Evolutionary conservation across 768 basidiomycete genomes (phyloP), one percentile per base, ranked within the genome.

Genomic region (Suillus subluteus): DNA sequence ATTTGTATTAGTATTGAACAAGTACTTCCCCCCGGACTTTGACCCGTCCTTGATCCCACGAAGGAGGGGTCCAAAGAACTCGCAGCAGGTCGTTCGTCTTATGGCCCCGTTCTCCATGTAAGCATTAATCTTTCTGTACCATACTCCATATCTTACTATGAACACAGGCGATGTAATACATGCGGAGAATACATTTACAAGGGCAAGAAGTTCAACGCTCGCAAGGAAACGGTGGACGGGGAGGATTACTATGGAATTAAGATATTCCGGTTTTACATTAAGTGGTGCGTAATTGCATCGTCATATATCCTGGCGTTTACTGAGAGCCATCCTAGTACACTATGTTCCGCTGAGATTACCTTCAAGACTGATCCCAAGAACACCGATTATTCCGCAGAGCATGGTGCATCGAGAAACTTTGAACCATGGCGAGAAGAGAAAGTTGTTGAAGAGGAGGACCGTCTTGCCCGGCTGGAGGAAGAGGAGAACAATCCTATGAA

Each of bases 301-400:
- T 76, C 69, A 62, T 61, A 66, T 30, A 62, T 66, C 15, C 65
- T 38, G 7, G 55, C 40, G 11, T 56, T 7, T n/a, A 35, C 8
- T 3, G 6, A n/a, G 44, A 12, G 68, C 75, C 54, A 82, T 58
- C 26, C 12, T 30, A 97, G 97, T 73, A 96, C 96, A 16, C 80
- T 96, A 46, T 99, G 98, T 76, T 98, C 96, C 3, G 92, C 97
- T 11, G 98, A 99, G 76, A 99, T 99, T 70, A 99, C 98, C 0
- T 99, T 99, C 89, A 99, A 99, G 79, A 99, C 98, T 0, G 97
- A 99, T 75, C 97, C 97, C 23, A 97, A 97, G 85, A 96, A 98
- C 75, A 96, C 96, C 0, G 95, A 97, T 76, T 97, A 97, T 71
- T 50, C 84, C 23, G 95, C 94, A 52, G 97, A 99, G 79, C 97